Evolutionary conservation across 306 rosid genomes (phyloP).

Genomic region (Malus fusca): DNA sequence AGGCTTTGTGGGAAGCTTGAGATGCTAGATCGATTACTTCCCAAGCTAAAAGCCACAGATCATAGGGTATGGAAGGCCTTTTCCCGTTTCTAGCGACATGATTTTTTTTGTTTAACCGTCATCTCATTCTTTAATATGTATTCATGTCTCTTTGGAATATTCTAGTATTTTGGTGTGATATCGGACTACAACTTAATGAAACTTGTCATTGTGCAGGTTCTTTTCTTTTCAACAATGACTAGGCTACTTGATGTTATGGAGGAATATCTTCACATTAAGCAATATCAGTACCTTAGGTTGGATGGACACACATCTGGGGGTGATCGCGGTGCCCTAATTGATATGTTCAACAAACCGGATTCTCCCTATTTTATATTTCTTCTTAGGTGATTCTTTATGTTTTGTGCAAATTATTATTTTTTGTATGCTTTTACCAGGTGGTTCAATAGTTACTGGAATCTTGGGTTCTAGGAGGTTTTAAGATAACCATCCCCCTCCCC

Average conservation of each 20-base stretch:
- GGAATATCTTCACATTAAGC: slow-evolving; percentile 80
- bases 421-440: neutral
- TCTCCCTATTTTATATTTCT: slow-evolving; percentile 90
- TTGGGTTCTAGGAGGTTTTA: neutral
- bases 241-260: slow-evolving; percentile 98
- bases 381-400: slow-evolving; percentile 57
- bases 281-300: slow-evolving; percentile 81
- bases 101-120: neutral
- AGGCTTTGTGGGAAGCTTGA: slow-evolving; percentile 99
- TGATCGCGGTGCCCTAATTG: slow-evolving; percentile 97
- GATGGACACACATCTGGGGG: slow-evolving; percentile 98
- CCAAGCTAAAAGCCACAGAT: slow-evolving; percentile 93
- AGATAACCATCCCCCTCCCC: neutral
- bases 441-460: neutral
- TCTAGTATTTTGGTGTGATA: slow-evolving; percentile 3
- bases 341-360: slow-evolving; percentile 53
- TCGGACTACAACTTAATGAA: neutral
- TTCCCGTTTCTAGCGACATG: neutral
- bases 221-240: slow-evolving; percentile 99
- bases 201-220: slow-evolving; percentile 55
- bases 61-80: slow-evolving; percentile 68
- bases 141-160: neutral
- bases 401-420: neutral
- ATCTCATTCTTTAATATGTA: neutral
- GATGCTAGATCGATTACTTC: slow-evolving; percentile 93